Evolutionary conservation across 805 yeast genomes (phyloP).

Genomic region (Saccharomycopsis fermentans): DNA sequence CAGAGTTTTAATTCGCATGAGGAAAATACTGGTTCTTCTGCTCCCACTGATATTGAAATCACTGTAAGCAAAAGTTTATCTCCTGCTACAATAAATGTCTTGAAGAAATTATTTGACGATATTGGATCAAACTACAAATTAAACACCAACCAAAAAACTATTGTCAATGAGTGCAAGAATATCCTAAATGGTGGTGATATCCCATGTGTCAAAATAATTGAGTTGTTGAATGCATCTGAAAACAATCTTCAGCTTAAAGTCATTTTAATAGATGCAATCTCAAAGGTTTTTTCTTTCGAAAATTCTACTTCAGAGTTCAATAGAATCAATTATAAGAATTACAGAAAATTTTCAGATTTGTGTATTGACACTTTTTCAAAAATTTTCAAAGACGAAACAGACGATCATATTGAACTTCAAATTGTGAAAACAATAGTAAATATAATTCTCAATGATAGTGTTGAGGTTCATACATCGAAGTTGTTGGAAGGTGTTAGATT

Average conservation of each 20-base stretch:
- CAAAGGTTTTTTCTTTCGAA: constrained; percentile 17
- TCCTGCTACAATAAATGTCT: constrained; percentile 12
- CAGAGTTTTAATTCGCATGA: not conserved
- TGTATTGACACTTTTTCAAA: constrained; percentile 14
- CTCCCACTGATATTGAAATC: not conserved
- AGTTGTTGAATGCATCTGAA: constrained; percentile 3
- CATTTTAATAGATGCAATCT: constrained; percentile 12
- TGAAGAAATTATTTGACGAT: constrained; percentile 12
- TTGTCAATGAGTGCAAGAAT: constrained; percentile 1
- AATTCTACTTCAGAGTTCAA: constrained; percentile 9
- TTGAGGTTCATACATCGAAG: constrained; percentile 85
- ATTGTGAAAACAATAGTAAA: constrained; percentile 86
- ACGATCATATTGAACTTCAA: constrained; percentile 81
- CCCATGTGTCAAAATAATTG: constrained; percentile 8
- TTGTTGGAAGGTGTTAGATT: constrained; percentile 85
- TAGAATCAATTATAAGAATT: constrained; percentile 5
- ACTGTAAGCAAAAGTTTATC: constrained; percentile 4
- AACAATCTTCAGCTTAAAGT: constrained; percentile 15
- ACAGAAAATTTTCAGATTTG: constrained; percentile 10
- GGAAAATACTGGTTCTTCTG: not conserved
- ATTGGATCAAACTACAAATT: constrained; percentile 9
- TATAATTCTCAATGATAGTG: constrained; percentile 68
- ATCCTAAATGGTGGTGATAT: constrained; percentile 2
- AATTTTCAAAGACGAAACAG: constrained; percentile 58
- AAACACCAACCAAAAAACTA: constrained; percentile 10